Conservation (phyloP, 2,329 filamentous ascomycete genomes). For the Tolypocladium sp. region DNA sequence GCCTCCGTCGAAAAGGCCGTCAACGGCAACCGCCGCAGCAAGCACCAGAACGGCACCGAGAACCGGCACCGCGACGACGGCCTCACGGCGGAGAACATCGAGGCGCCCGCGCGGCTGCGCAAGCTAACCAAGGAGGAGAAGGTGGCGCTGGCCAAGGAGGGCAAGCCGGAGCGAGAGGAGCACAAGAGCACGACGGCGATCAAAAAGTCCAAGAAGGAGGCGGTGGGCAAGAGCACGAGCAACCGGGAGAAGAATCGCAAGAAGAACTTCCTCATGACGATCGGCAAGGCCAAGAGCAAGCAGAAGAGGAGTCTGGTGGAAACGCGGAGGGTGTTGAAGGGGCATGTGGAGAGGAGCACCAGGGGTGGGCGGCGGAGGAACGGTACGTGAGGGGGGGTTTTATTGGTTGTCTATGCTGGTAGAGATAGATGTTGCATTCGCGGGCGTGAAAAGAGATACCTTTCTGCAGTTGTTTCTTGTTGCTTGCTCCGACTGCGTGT, state of each 20-base stretch:
- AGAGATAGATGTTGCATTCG: background rate
- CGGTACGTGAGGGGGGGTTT: conserved; percentile 18
- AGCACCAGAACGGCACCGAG: conserved; percentile 31
- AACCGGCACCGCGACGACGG: conserved; percentile 74
- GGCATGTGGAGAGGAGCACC: conserved; percentile 76
- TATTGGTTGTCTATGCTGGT: background rate
- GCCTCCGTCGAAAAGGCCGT: conserved; percentile 60
- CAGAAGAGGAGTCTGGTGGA: conserved; percentile 89
- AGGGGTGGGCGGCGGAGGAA: conserved; percentile 77
- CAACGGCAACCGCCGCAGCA: conserved; percentile 33
- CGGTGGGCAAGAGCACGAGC: conserved; percentile 88
- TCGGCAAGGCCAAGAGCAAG: conserved; percentile 93
- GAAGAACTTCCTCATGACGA: conserved; percentile 99
- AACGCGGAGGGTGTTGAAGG: conserved; percentile 69
- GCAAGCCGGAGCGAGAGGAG: conserved; percentile 66
- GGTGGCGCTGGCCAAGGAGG: conserved; percentile 71
- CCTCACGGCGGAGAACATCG: conserved; percentile 84
- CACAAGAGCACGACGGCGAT: conserved; percentile 82
- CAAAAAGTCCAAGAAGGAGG: conserved; percentile 77
- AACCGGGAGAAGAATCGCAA: conserved; percentile 94
- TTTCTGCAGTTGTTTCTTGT: background rate
- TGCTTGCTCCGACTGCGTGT: background rate
- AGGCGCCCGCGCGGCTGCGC: conserved; percentile 70
- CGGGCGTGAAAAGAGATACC: background rate
- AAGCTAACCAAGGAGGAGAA: conserved; percentile 88